phyloP scores from a whole-genome alignment of 2,329 filamentous ascomycete genomes.

The Orbilia oligospora region DNA sequence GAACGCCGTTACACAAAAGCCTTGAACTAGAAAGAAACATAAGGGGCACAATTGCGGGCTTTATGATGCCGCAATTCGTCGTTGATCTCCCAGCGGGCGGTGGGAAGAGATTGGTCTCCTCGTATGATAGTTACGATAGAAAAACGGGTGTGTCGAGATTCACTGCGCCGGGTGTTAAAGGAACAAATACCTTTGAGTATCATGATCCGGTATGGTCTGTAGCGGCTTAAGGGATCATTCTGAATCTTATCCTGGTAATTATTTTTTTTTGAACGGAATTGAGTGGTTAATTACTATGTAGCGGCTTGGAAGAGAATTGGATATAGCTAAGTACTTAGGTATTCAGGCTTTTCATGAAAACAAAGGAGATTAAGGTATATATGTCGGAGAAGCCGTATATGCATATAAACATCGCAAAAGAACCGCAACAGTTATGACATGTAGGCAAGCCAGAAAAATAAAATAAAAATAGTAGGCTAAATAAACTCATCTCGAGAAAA shows the following conservation, averaged over 20 bases:
- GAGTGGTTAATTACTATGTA: too few species aligned
- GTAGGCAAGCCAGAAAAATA: too few species aligned
- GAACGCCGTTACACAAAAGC: conserved; percentile 74
- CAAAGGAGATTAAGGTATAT: background rate
- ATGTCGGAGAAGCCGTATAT: background rate
- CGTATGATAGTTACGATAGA: conserved; percentile 72
- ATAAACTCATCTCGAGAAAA: conserved; percentile 18
- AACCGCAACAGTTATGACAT: background rate
- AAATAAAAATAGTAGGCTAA: conserved; percentile 4
- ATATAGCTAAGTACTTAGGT: background rate
- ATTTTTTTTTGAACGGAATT: too few species aligned
- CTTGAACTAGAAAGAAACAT: conserved; percentile 73
- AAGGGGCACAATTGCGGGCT: conserved; percentile 75
- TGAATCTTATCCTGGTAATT: too few species aligned
- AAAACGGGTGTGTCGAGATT: conserved; percentile 72
- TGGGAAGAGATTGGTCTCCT: conserved; percentile 74
- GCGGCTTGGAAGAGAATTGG: background rate
- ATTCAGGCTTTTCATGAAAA: background rate
- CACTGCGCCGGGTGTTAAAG: conserved; percentile 72
- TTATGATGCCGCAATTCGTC: conserved; percentile 75
- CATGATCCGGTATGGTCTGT: conserved; percentile 70
- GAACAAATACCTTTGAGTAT: conserved; percentile 72
- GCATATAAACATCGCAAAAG: conserved; percentile 8
- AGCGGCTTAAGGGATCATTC: background rate
- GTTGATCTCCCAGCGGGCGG: conserved; percentile 76